Evolutionary conservation across 139 green algal genomes (phyloP).

Genomic region (Dunaliella primolecta): DNA sequence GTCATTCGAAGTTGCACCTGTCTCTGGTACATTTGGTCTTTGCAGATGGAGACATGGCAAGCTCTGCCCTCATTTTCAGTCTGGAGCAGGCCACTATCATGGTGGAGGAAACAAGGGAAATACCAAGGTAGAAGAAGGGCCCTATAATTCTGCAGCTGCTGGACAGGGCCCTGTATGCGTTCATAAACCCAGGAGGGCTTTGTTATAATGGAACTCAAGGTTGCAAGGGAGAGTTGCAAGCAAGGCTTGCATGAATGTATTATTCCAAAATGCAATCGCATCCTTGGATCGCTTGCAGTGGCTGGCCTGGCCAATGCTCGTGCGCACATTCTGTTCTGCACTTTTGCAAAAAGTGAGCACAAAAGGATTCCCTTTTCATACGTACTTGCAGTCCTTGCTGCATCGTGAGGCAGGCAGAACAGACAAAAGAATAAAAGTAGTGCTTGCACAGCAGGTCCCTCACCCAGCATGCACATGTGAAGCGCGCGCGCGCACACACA

Average conservation of each 20-base stretch:
- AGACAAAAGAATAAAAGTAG: too few species aligned
- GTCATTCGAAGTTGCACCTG: too few species aligned
- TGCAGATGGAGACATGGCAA: conserved; percentile 13
- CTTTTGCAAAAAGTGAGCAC: too few species aligned
- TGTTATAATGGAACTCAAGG: neutral
- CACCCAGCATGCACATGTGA: neutral
- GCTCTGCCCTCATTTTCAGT: conserved; percentile 32
- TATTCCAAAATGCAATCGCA: neutral
- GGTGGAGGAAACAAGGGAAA: conserved; percentile 40
- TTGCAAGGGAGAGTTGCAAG: too few species aligned
- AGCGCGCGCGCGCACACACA: neutral
- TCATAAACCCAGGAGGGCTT: neutral
- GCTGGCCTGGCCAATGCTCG: neutral
- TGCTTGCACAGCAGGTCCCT: too few species aligned
- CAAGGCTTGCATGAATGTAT: neutral
- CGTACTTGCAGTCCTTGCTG: too few species aligned
- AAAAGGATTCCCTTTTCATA: too few species aligned
- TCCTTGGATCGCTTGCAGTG: neutral
- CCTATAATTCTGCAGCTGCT: neutral
- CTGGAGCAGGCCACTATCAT: conserved; percentile 37
- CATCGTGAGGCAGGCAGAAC: too few species aligned
- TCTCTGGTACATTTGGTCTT: too few species aligned
- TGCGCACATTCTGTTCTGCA: too few species aligned
- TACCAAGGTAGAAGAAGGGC: conserved; percentile 23
- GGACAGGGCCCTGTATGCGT: neutral